Evolutionary conservation across 306 rosid species (phyloP), one percentile per base, ranked within the genome.

Genomic region (Leucaena leucocephala): DNA sequence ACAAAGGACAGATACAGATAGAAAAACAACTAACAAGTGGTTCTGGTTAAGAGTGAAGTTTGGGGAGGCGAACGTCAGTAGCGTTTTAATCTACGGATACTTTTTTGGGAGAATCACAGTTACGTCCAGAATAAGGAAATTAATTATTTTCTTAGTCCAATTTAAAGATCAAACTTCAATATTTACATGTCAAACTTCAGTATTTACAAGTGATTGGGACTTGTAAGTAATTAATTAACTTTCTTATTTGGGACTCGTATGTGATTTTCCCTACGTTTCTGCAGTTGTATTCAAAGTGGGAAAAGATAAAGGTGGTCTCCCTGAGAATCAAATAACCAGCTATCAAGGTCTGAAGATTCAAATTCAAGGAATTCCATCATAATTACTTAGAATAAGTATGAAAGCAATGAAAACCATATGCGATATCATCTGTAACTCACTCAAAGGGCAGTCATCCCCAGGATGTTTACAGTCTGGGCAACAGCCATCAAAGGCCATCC

Each of bases 401-500:
- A 33, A 15, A 75, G 19, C 16, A 15, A 76, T 15, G 65, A 77
- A 72, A 43, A 36, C 17, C 16, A 0, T 33, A 52, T 33, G 76
- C 66, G 45, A 35, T 40, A 65, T 78, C 46, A 62, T 74, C 15
- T 44, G 43, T 4, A 38, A 70, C 97, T 92, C 88, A 94, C 97
- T 92, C 75, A 91, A 76, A 9, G 97, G 97, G 73, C 98, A 94
- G 77, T 91, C 97, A 72, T 92, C 98, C 57, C 97, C 97, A 9
- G 95, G 97, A 81, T 92, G 95, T 81, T 92, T 91, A 82, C 97
- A 94, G 78, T 92, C 97, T 76, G 93, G 93, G 84, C 97, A 94
- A 75, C 94, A 92, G 68, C 98, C 98, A 87, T 92, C 97, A 84
- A 94, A 92, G 54, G 97, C 95, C 98, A 94, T 92, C 81, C 97